phyloP scores from a whole-genome alignment of 2,329 filamentous ascomycete genomes.

The Sporothrix phasma region DNA sequence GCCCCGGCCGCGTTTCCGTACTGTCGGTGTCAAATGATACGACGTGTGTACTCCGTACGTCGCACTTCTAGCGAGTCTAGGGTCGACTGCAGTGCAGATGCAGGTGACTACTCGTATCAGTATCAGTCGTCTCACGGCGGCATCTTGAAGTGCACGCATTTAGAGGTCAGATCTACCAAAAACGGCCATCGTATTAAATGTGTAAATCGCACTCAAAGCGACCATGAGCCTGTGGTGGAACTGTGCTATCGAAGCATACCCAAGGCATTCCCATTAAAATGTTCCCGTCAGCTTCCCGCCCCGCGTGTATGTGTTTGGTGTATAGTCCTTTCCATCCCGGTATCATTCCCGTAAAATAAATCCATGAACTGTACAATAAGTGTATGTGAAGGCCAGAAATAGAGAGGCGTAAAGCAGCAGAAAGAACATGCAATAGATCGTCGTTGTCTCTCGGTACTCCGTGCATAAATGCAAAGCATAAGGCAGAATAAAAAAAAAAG shows the following conservation, averaged over 20 bases:
- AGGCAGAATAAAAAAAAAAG: neutral
- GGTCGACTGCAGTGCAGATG: neutral
- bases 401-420: neutral
- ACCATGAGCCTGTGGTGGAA: neutral
- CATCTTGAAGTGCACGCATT: neutral
- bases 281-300: neutral
- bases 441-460: constrained; percentile 5
- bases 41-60: neutral
- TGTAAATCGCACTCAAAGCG: neutral
- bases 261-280: neutral
- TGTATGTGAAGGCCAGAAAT: neutral
- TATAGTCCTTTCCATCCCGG: neutral
- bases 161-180: neutral
- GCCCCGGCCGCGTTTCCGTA: neutral
- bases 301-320: neutral
- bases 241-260: neutral
- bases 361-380: neutral
- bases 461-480: neutral
- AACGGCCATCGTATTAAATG: neutral
- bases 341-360: neutral
- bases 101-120: no score
- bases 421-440: neutral
- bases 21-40: neutral
- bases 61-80: neutral
- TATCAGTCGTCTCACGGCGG: no score